Evolutionary conservation across 805 yeast genomes (phyloP).

Genomic region (Komagataella phaffii): DNA sequence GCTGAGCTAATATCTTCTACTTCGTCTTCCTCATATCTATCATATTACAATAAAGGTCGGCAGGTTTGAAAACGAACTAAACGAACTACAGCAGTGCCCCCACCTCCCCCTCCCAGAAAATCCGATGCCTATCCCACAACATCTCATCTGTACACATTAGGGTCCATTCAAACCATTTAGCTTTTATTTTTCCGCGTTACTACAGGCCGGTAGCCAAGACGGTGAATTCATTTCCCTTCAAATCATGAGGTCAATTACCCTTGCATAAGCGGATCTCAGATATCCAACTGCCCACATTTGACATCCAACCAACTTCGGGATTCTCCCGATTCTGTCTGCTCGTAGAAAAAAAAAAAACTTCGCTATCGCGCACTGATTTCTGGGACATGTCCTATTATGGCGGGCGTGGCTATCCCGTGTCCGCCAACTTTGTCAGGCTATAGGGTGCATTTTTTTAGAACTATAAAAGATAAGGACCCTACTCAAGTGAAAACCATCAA

Average conservation of each 20-base stretch:
- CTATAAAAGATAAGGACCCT: background rate
- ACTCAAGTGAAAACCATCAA: slow-evolving; percentile 3
- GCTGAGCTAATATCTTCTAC: too few species aligned
- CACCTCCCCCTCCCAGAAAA: too few species aligned
- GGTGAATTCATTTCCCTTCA: too few species aligned
- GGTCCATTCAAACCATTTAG: too few species aligned
- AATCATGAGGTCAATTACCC: background rate
- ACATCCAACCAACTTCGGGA: background rate
- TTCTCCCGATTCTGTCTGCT: background rate
- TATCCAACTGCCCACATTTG: background rate
- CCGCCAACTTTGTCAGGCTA: background rate
- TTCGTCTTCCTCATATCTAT: too few species aligned
- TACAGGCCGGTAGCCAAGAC: background rate
- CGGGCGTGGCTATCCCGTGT: background rate
- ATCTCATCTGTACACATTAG: too few species aligned
- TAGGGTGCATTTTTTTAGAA: background rate
- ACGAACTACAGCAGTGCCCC: too few species aligned
- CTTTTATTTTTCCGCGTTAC: background rate
- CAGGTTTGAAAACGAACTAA: too few species aligned
- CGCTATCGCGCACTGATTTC: background rate
- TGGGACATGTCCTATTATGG: background rate
- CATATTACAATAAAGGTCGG: too few species aligned
- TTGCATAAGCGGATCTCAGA: background rate
- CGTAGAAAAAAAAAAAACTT: background rate
- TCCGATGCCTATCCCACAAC: too few species aligned